Conservation (phyloP, 108 stramenopile genomes). For the Nitzschia sp. region DNA sequence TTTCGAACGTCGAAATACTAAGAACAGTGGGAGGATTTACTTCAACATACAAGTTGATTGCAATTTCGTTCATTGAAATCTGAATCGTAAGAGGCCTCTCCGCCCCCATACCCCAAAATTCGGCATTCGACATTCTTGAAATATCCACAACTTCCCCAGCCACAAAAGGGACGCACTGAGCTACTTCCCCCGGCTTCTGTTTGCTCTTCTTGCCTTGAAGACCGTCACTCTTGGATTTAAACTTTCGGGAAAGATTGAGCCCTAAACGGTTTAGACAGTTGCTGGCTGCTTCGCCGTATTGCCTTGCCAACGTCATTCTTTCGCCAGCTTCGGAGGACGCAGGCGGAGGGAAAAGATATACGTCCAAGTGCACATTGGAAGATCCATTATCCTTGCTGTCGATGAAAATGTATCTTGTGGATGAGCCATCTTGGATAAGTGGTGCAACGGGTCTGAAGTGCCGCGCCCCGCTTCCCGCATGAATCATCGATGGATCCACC, state of each 20-base stretch:
- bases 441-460: not conserved
- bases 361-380: not conserved
- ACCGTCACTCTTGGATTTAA: not conserved
- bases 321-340: not conserved
- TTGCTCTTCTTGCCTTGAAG: not conserved
- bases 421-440: not conserved
- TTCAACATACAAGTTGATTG: constrained; percentile 36
- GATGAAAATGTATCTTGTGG: too few species aligned
- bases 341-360: not conserved
- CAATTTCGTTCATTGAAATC: not conserved
- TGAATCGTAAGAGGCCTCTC: not conserved
- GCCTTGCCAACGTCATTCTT: not conserved
- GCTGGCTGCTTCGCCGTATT: constrained; percentile 1
- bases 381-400: too few species aligned
- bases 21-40: constrained; percentile 62
- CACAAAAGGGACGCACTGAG: not conserved
- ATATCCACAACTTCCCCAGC: not conserved
- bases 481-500: not conserved
- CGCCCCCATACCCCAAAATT: not conserved
- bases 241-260: not conserved
- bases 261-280: constrained; percentile 5
- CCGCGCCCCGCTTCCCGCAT: not conserved
- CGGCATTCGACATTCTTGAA: constrained; percentile 5
- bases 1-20: constrained; percentile 58
- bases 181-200: not conserved